phyloP scores from a whole-genome alignment of 2,329 filamentous ascomycete species.

The Orbilia brochopaga region DNA sequence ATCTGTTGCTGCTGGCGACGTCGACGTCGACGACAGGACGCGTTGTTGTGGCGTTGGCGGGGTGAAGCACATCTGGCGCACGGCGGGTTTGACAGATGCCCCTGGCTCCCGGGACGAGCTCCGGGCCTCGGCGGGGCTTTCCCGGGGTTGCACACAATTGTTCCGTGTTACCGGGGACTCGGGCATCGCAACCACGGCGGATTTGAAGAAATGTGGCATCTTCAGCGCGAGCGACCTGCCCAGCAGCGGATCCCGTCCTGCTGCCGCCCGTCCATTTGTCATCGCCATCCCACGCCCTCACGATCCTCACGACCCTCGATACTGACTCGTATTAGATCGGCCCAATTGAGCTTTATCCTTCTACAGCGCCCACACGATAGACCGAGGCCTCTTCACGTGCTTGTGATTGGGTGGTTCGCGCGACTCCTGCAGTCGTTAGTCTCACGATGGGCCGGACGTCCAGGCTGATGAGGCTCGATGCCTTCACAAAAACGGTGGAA shows the following conservation, averaged over 20 bases:
- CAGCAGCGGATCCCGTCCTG: neutral
- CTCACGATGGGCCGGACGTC: slow-evolving; percentile 81
- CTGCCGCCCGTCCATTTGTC: slow-evolving; percentile 4
- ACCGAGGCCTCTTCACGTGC: slow-evolving; percentile 1
- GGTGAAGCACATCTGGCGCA: neutral
- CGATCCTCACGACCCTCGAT: slow-evolving; percentile 4
- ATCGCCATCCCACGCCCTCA: neutral
- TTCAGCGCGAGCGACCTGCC: slow-evolving; percentile 18
- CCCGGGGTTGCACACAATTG: slow-evolving; percentile 1
- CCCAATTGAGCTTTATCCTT: neutral
- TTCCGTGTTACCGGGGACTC: neutral
- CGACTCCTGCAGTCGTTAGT: slow-evolving; percentile 55
- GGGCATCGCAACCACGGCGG: slow-evolving; percentile 22
- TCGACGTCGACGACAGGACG: neutral
- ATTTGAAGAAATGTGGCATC: slow-evolving; percentile 23
- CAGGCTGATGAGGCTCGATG: slow-evolving; percentile 93
- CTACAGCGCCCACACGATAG: slow-evolving; percentile 19
- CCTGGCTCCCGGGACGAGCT: neutral
- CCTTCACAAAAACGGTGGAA: slow-evolving; percentile 98
- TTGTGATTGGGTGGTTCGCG: slow-evolving; percentile 35
- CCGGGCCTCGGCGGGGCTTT: too few species aligned
- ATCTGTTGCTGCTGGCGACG: neutral
- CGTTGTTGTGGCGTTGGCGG: slow-evolving; percentile 26
- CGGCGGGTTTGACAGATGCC: neutral
- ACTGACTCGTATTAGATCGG: slow-evolving; percentile 9